Conservation (phyloP, 1,139 yeast species). For the Yamadazyma atmosphaerica region DNA sequence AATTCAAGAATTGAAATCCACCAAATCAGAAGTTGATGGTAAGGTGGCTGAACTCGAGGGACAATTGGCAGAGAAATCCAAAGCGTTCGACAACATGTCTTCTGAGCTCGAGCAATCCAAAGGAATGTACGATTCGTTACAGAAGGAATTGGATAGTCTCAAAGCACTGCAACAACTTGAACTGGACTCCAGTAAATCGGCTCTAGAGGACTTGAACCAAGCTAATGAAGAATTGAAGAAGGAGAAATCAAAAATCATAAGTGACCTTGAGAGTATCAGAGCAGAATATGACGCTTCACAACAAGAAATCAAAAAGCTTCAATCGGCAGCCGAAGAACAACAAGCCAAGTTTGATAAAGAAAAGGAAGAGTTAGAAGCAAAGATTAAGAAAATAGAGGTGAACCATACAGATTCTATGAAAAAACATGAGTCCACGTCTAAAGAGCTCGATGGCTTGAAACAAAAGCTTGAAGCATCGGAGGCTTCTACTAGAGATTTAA, state of each 20-base stretch:
- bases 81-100: background rate
- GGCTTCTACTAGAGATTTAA: background rate
- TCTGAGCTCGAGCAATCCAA: slow-evolving; percentile 3
- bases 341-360: slow-evolving; percentile 1
- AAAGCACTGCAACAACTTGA: slow-evolving; percentile 2
- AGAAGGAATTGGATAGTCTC: slow-evolving; percentile 7
- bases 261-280: background rate
- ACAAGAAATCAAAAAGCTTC: slow-evolving; percentile 2
- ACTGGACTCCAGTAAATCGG: slow-evolving; percentile 1
- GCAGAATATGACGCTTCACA: background rate
- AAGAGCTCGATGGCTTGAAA: slow-evolving; percentile 8
- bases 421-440: slow-evolving; percentile 2
- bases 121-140: slow-evolving; percentile 1
- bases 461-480: slow-evolving; percentile 5
- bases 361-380: background rate
- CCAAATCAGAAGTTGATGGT: slow-evolving; percentile 20
- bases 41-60: slow-evolving; percentile 9
- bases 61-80: slow-evolving; percentile 3
- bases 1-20: slow-evolving; percentile 38
- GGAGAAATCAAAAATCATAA: background rate
- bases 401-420: background rate
- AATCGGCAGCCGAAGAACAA: slow-evolving; percentile 4
- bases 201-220: slow-evolving; percentile 5
- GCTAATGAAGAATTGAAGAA: slow-evolving; percentile 3
- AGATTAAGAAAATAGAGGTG: background rate